These are phyloP conservation scores for Mesotaenium endlicherianum DNA, from an alignment of 139 green algal genomes.

Conservation along the genomic window DNA sequence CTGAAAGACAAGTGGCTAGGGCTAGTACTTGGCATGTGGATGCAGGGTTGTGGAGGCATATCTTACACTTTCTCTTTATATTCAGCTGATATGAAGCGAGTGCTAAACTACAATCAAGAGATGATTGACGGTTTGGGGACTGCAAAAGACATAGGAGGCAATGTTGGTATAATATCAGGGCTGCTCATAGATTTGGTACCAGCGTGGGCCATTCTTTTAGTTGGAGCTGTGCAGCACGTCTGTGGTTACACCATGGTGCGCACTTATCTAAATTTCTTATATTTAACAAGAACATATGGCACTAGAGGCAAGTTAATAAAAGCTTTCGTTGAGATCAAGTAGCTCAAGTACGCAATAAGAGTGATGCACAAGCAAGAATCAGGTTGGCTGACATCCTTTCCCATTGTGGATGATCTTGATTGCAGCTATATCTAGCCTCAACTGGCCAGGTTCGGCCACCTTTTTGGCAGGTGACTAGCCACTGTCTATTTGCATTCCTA, in stretches of 20 bases:
- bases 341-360: neutral
- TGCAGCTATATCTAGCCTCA: conserved; percentile 36
- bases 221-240: conserved; percentile 34
- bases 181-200: conserved; percentile 36
- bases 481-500: neutral
- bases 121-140: conserved; percentile 35
- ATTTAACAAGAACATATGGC: neutral
- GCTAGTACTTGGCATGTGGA: neutral
- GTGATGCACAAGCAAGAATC: neutral
- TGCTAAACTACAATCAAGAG: conserved; percentile 24
- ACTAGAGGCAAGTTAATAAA: neutral
- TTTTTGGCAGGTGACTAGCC: conserved; percentile 25
- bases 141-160: conserved; percentile 45
- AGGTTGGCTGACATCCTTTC: neutral
- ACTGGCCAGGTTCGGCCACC: conserved; percentile 16
- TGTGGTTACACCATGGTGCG: conserved; percentile 42
- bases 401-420: neutral
- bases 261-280: neutral
- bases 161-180: conserved; percentile 44
- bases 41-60: conserved; percentile 36
- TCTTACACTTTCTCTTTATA: conserved; percentile 52
- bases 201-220: conserved; percentile 33
- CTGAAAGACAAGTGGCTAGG: too few species aligned
- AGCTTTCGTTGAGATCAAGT: neutral
- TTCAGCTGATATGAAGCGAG: conserved; percentile 34